These are phyloP conservation scores for Cutaneotrichosporon sp. DNA, from an alignment of 1,284 basidiomycete genomes.

Conservation along the genomic window DNA sequence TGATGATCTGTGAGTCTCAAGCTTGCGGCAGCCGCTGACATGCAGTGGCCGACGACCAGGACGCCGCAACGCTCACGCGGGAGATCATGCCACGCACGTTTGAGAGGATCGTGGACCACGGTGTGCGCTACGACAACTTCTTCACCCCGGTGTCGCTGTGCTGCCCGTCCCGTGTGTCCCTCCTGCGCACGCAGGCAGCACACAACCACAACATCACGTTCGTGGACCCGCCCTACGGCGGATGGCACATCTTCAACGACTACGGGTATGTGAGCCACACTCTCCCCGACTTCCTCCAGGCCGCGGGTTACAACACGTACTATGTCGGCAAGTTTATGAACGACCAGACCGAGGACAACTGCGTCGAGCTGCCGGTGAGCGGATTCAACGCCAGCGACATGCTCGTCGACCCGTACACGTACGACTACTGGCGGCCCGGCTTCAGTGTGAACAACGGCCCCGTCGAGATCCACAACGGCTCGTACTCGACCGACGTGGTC, in stretches of 20 bases:
- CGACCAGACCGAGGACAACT: constrained; percentile 35
- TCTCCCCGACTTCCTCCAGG: constrained; percentile 39
- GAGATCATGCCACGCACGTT: constrained; percentile 27
- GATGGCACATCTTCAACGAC: constrained; percentile 40
- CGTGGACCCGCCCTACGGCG: constrained; percentile 36
- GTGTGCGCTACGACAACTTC: constrained; percentile 35
- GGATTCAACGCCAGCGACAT: constrained; percentile 34
- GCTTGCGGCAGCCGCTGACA: background rate
- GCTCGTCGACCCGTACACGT: constrained; percentile 45
- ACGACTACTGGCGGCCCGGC: constrained; percentile 39
- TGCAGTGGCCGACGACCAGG: constrained; percentile 38
- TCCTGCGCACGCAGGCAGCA: constrained; percentile 38
- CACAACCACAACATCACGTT: constrained; percentile 46
- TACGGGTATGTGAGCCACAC: constrained; percentile 37
- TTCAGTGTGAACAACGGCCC: constrained; percentile 32
- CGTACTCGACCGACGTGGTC: constrained; percentile 42
- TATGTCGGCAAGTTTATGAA: constrained; percentile 49
- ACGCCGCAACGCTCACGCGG: constrained; percentile 24
- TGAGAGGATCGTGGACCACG: constrained; percentile 30
- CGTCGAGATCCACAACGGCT: constrained; percentile 26
- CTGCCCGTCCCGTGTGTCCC: constrained; percentile 38
- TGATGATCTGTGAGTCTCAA: constrained; percentile 32
- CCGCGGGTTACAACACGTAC: constrained; percentile 39
- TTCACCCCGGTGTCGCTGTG: constrained; percentile 38
- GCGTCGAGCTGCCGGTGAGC: constrained; percentile 27